Percentiles rank a stretch among this genome's conserved stretches.
Conservation (phyloP, 768 basidiomycete species). For the Collybia mongolica region DNA sequence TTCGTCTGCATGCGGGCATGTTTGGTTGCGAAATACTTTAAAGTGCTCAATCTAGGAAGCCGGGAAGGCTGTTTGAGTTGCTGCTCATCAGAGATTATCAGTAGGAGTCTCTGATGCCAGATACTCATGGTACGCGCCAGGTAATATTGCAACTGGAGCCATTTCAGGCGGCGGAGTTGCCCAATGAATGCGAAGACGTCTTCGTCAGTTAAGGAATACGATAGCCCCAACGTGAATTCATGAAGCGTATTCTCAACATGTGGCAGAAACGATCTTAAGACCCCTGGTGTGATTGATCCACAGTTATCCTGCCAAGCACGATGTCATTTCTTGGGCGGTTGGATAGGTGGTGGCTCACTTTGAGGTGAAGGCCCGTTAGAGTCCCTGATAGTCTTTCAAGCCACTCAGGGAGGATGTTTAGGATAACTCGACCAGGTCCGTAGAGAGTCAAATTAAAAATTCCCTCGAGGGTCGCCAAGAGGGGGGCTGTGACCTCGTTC, state of each 20-base stretch:
- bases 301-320: conserved; percentile 45
- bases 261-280: conserved; percentile 44
- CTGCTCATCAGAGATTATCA: conserved; percentile 16
- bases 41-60: conserved; percentile 16
- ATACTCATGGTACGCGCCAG: conserved; percentile 31
- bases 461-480: conserved; percentile 25
- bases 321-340: background rate
- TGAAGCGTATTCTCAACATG: conserved; percentile 29
- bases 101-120: background rate
- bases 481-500: conserved; percentile 25
- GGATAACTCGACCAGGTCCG: conserved; percentile 38
- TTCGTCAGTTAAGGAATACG: conserved; percentile 55
- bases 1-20: conserved; percentile 17
- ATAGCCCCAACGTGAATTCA: conserved; percentile 49
- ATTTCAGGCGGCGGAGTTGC: conserved; percentile 36
- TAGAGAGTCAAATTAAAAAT: conserved; percentile 29
- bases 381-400: conserved; percentile 29
- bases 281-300: conserved; percentile 63
- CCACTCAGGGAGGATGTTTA: conserved; percentile 46
- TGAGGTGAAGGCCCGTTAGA: conserved; percentile 39
- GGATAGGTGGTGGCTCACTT: conserved; percentile 25
- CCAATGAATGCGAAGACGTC: conserved; percentile 50
- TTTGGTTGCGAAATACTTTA: conserved; percentile 31
- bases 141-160: conserved; percentile 48
- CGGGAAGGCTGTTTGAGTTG: conserved; percentile 39